Percentiles rank a stretch among this genome's conserved stretches.
phyloP scores from a whole-genome alignment of 345 rosid species.

The Eutrema yunnanense region DNA sequence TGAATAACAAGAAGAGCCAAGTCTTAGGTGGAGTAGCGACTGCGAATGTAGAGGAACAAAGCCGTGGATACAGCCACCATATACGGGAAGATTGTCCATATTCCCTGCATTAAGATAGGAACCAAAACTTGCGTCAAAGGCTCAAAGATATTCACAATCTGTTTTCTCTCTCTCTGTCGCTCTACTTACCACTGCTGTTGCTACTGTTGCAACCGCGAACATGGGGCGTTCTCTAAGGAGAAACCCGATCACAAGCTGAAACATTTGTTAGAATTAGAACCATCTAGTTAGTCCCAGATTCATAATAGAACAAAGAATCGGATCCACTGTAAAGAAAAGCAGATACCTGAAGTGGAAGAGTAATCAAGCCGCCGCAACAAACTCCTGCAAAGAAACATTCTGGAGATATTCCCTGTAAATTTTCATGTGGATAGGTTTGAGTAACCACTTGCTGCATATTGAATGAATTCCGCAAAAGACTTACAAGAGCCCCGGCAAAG shows the following conservation, averaged over 20 bases:
- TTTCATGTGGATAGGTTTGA: not conserved
- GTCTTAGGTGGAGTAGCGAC: conserved; percentile 10
- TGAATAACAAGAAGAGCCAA: not conserved
- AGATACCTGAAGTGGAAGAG: conserved; percentile 71
- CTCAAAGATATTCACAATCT: not conserved
- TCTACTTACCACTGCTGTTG: conserved; percentile 64
- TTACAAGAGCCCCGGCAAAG: conserved; percentile 73
- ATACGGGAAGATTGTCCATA: conserved; percentile 79
- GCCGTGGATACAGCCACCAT: conserved; percentile 68
- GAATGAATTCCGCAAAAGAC: conserved; percentile 11
- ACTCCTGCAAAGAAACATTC: conserved; percentile 89
- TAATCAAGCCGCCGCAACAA: conserved; percentile 83
- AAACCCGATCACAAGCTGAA: conserved; percentile 69
- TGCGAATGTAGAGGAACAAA: conserved; percentile 39
- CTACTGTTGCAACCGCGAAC: conserved; percentile 72
- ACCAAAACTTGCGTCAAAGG: not conserved
- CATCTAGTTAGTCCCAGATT: not conserved
- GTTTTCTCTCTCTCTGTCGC: not conserved
- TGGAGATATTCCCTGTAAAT: conserved; percentile 73
- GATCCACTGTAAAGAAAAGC: not conserved
- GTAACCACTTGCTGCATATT: not conserved
- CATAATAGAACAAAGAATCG: not conserved
- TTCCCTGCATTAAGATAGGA: conserved; percentile 42
- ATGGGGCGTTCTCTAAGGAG: conserved; percentile 65
- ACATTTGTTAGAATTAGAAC: not conserved